Evolutionary conservation across 2,329 filamentous ascomycete genomes (phyloP).

Genomic region (Fusarium sp.): DNA sequence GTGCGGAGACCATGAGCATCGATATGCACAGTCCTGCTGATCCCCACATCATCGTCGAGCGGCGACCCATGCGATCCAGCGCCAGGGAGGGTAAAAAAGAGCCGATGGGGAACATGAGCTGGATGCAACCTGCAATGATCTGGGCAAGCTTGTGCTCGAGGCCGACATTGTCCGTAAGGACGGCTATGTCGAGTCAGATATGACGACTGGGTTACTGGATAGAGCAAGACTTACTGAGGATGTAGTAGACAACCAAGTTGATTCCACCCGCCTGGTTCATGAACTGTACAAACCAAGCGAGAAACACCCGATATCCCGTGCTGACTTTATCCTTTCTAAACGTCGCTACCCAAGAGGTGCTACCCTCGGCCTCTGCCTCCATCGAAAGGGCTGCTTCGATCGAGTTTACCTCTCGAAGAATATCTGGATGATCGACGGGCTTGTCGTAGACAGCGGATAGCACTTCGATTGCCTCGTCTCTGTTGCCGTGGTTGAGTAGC

Average conservation of each 20-base stretch:
- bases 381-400: conserved; percentile 60
- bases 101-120: conserved; percentile 58
- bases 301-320: conserved; percentile 29
- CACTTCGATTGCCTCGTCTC: conserved; percentile 55
- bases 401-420: conserved; percentile 52
- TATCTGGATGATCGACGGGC: conserved; percentile 53
- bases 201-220: neutral
- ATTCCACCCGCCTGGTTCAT: conserved; percentile 64
- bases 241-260: conserved; percentile 61
- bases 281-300: conserved; percentile 38
- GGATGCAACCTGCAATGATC: conserved; percentile 55
- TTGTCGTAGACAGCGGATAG: conserved; percentile 59
- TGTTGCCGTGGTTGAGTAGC: conserved; percentile 56
- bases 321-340: conserved; percentile 36
- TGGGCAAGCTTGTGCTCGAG: conserved; percentile 44
- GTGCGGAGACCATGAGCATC: conserved; percentile 38
- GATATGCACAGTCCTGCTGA: conserved; percentile 41
- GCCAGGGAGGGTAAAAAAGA: conserved; percentile 54
- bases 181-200: conserved; percentile 10
- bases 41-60: conserved; percentile 60
- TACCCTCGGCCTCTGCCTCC: conserved; percentile 50
- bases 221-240: conserved; percentile 42
- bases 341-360: conserved; percentile 58
- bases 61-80: conserved; percentile 56
- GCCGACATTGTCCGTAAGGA: conserved; percentile 29